phyloP scores from a whole-genome alignment of 2,329 filamentous ascomycete species.

The Aspergillus oerlinghausenensis region DNA sequence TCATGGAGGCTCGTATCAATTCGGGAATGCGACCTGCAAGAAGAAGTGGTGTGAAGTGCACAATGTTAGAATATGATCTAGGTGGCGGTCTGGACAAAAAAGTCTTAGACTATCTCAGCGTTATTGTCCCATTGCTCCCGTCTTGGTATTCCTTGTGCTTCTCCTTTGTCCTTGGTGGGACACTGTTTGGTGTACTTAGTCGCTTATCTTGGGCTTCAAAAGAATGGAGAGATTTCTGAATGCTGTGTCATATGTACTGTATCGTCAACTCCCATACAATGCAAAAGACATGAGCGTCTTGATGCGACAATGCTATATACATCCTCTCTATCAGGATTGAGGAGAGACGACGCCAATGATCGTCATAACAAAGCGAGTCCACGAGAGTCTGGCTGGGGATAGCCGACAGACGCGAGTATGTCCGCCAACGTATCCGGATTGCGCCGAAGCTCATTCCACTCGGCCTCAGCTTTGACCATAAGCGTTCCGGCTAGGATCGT shows the following conservation, averaged over 20 bases:
- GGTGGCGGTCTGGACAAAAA: not conserved
- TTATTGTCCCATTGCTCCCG: not conserved
- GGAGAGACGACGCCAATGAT: not conserved
- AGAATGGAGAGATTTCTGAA: not conserved
- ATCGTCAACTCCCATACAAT: not conserved
- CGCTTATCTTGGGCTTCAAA: not conserved
- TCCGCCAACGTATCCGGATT: slow-evolving; percentile 39
- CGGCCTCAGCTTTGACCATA: slow-evolving; percentile 54
- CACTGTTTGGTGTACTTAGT: not conserved
- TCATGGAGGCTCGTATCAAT: slow-evolving; percentile 54
- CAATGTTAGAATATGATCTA: slow-evolving; percentile 15
- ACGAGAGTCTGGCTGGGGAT: slow-evolving; percentile 23
- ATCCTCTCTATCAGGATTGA: not conserved
- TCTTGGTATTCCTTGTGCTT: not conserved
- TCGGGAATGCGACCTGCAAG: slow-evolving; percentile 59
- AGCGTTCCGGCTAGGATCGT: slow-evolving; percentile 54
- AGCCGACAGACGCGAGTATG: slow-evolving; percentile 42
- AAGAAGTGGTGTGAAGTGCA: slow-evolving; percentile 55
- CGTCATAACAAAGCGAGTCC: slow-evolving; percentile 16
- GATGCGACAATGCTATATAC: not conserved
- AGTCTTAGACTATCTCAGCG: not conserved
- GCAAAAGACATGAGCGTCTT: not conserved
- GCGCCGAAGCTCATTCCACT: slow-evolving; percentile 48
- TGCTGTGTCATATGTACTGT: not conserved
- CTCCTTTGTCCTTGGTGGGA: not conserved